These are phyloP conservation scores for Apostasia shenzhenica DNA, from an alignment of 106 monocot genomes.

Conservation along the genomic window DNA sequence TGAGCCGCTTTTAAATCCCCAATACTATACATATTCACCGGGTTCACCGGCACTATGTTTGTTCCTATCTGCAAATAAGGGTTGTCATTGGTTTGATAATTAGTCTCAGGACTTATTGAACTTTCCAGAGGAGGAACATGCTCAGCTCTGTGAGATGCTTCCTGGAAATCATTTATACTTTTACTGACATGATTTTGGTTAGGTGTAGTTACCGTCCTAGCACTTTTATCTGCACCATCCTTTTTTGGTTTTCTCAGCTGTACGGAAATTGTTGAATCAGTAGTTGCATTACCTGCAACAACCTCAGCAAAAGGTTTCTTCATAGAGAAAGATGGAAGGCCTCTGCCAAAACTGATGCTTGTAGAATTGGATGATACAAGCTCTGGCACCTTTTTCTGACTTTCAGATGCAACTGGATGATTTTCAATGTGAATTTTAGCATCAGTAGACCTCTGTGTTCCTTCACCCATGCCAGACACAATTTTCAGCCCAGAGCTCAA, in stretches of 20 bases:
- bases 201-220: neutral
- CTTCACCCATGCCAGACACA: conserved; percentile 8
- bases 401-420: conserved; percentile 14
- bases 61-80: conserved; percentile 76
- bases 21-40: conserved; percentile 1
- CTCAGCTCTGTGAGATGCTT: conserved; percentile 21
- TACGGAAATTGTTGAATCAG: conserved; percentile 40
- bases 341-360: conserved; percentile 63
- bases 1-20: conserved; percentile 25
- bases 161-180: conserved; percentile 11
- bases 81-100: conserved; percentile 15
- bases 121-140: conserved; percentile 13
- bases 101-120: conserved; percentile 9
- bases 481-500: conserved; percentile 8
- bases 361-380: conserved; percentile 20
- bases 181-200: conserved; percentile 24
- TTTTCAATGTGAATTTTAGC: conserved; percentile 15
- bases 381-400: conserved; percentile 13
- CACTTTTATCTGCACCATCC: conserved; percentile 20
- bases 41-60: conserved; percentile 64
- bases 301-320: conserved; percentile 95
- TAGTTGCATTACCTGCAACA: conserved; percentile 51
- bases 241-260: conserved; percentile 42
- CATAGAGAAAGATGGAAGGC: conserved; percentile 62
- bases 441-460: conserved; percentile 24